A percentile compares a stretch with the other conserved stretches of the same genome.
These are phyloP conservation scores for Colletotrichum musicola DNA, from an alignment of 2,329 filamentous ascomycete species.

Conservation along the genomic window DNA sequence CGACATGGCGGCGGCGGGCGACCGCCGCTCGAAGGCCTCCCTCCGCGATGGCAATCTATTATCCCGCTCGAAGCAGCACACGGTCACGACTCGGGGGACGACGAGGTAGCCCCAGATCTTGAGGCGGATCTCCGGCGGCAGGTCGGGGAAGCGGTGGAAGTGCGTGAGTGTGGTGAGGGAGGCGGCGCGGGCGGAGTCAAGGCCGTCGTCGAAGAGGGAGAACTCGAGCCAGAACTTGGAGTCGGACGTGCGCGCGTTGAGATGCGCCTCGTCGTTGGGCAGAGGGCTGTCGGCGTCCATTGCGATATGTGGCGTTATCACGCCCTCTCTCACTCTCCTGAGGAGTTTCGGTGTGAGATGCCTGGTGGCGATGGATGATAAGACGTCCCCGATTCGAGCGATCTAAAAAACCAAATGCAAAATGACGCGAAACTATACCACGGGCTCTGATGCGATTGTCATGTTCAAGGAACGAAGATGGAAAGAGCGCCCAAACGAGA, in stretches of 20 bases:
- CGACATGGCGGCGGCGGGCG: constrained; percentile 36
- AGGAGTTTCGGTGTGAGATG: background rate
- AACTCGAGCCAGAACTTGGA: constrained; percentile 61
- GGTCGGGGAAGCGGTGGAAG: constrained; percentile 54
- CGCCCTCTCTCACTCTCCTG: no score
- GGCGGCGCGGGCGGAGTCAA: constrained; percentile 41
- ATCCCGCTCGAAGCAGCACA: constrained; percentile 55
- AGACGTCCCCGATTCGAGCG: no score
- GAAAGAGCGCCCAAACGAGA: background rate
- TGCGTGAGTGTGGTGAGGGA: constrained; percentile 44
- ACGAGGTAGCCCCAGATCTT: constrained; percentile 61
- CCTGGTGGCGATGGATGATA: no score
- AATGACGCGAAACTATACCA: background rate
- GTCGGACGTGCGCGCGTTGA: constrained; percentile 32
- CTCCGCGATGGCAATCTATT: constrained; percentile 46
- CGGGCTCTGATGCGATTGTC: background rate
- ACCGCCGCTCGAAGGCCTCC: constrained; percentile 37
- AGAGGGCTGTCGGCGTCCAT: constrained; percentile 5
- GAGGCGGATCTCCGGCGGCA: constrained; percentile 62
- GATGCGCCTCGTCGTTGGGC: constrained; percentile 24
- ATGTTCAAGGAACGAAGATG: background rate
- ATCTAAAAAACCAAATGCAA: background rate
- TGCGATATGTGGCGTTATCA: background rate
- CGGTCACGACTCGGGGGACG: constrained; percentile 59
- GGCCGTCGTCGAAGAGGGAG: constrained; percentile 57